These are phyloP conservation scores for Diaporthe capsici DNA, from an alignment of 2,329 filamentous ascomycete genomes.

Conservation along the genomic window DNA sequence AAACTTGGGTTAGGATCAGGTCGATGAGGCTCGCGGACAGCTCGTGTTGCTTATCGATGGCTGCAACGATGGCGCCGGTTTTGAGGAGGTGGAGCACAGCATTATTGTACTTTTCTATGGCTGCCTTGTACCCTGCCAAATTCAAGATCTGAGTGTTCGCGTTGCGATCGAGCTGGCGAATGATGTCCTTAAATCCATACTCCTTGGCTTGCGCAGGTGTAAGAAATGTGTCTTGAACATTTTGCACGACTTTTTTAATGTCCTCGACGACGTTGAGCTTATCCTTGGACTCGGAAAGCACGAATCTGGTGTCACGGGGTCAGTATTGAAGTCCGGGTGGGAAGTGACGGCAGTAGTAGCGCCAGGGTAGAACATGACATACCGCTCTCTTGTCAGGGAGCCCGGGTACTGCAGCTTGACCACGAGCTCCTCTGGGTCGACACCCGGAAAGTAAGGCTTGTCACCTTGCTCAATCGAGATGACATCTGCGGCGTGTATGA, in stretches of 20 bases:
- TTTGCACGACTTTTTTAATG: conserved; percentile 78
- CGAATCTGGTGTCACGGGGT: conserved; percentile 65
- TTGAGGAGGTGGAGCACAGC: conserved; percentile 75
- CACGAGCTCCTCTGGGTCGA: conserved; percentile 65
- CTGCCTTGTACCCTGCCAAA: conserved; percentile 77
- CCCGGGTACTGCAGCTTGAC: conserved; percentile 90
- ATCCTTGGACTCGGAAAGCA: conserved; percentile 84
- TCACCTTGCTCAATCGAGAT: conserved; percentile 66
- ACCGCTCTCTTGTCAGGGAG: conserved; percentile 52
- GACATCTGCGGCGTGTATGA: conserved; percentile 73
- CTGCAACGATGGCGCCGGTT: conserved; percentile 79
- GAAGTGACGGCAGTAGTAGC: background rate
- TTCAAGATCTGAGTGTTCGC: conserved; percentile 76
- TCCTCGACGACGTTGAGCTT: conserved; percentile 83
- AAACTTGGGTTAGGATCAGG: conserved; percentile 88
- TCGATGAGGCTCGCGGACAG: conserved; percentile 81
- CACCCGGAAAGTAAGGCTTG: conserved; percentile 61
- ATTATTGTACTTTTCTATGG: conserved; percentile 83
- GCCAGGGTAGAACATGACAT: conserved; percentile 32
- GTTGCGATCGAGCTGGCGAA: conserved; percentile 82
- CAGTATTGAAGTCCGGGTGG: background rate
- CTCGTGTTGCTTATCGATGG: conserved; percentile 77
- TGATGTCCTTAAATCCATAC: conserved; percentile 77
- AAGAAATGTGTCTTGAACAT: conserved; percentile 83
- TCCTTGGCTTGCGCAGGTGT: conserved; percentile 74